Evolutionary conservation across 75 land plant species (phyloP).

Genomic region (Isoetes taiwanensis): DNA sequence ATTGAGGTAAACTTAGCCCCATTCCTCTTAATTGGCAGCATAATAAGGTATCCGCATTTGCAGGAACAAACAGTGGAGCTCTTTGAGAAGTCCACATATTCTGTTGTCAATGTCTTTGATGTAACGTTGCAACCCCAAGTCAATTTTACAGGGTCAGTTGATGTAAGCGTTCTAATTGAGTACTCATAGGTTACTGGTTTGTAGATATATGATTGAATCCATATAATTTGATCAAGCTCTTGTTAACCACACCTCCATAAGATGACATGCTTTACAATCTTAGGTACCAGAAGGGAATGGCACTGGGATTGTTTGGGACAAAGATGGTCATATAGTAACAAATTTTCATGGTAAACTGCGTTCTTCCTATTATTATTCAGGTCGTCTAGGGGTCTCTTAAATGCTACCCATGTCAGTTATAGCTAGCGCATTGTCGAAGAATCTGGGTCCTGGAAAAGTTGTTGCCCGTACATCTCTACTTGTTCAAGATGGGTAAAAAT

Average conservation of each 20-base stretch:
- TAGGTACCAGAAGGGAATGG: slow-evolving; percentile 23
- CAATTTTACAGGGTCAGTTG: slow-evolving; percentile 77
- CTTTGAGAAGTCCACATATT: slow-evolving; percentile 78
- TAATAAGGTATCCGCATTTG: too few relatives aligned
- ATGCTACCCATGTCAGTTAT: slow-evolving; percentile 54
- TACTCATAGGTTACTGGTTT: not conserved
- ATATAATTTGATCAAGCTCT: too few relatives aligned
- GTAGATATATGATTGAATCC: not conserved
- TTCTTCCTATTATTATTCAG: too few relatives aligned
- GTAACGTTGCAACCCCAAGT: slow-evolving; percentile 70
- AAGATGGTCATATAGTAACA: slow-evolving; percentile 22
- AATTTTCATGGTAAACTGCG: slow-evolving; percentile 36
- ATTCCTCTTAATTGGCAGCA: too few relatives aligned
- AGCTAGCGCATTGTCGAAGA: slow-evolving; percentile 68
- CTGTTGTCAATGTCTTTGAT: slow-evolving; percentile 88
- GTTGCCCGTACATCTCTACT: slow-evolving; percentile 85
- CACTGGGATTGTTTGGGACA: slow-evolving; percentile 28
- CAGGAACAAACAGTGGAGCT: slow-evolving; percentile 67
- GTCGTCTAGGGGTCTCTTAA: too few relatives aligned
- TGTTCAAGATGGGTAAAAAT: slow-evolving; percentile 77
- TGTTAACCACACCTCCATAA: too few relatives aligned
- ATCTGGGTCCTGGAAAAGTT: slow-evolving; percentile 46
- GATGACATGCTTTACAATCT: slow-evolving; percentile 2
- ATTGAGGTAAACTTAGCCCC: slow-evolving; percentile 38
- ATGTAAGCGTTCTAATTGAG: slow-evolving; percentile 29